Percentiles rank a stretch among this genome's conserved stretches.
These are phyloP conservation scores for Beauveria australis DNA, from an alignment of 2,329 filamentous ascomycete species.

Conservation along the genomic window DNA sequence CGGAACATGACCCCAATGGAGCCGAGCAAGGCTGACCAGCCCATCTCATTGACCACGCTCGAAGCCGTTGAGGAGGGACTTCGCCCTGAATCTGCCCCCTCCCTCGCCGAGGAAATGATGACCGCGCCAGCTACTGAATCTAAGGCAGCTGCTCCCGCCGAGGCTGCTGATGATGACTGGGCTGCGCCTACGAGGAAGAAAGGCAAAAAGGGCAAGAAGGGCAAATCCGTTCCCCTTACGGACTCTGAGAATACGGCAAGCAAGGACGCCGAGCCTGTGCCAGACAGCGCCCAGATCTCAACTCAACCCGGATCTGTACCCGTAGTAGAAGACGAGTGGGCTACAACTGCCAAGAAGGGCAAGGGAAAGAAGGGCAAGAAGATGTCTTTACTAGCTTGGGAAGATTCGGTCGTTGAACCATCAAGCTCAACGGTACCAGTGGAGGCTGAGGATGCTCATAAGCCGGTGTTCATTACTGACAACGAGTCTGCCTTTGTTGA, in stretches of 20 bases:
- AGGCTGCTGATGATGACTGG: conserved; percentile 13
- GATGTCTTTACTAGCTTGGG: conserved; percentile 1
- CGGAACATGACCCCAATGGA: conserved; percentile 16
- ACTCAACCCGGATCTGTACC: not conserved
- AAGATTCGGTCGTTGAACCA: not conserved
- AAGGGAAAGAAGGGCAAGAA: conserved; percentile 11
- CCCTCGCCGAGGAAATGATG: not conserved
- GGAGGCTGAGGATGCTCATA: not conserved
- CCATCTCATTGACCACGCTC: not conserved
- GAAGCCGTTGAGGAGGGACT: not conserved
- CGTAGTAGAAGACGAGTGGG: not conserved
- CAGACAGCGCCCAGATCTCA: not conserved
- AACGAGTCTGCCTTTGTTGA: not conserved
- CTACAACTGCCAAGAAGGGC: not conserved
- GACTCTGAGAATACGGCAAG: not conserved
- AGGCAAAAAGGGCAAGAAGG: conserved; percentile 28
- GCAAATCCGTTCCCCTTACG: not conserved
- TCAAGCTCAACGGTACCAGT: not conserved
- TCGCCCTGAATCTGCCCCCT: not conserved
- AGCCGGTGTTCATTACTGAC: not conserved
- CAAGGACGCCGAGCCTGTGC: not conserved
- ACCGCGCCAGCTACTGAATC: not conserved
- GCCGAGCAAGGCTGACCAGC: conserved; percentile 23
- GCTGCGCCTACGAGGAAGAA: conserved; percentile 23
- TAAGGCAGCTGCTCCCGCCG: not conserved